Evolutionary conservation across 2,329 filamentous ascomycete genomes (phyloP).

Genomic region (Pestalotiopsis sp.): DNA sequence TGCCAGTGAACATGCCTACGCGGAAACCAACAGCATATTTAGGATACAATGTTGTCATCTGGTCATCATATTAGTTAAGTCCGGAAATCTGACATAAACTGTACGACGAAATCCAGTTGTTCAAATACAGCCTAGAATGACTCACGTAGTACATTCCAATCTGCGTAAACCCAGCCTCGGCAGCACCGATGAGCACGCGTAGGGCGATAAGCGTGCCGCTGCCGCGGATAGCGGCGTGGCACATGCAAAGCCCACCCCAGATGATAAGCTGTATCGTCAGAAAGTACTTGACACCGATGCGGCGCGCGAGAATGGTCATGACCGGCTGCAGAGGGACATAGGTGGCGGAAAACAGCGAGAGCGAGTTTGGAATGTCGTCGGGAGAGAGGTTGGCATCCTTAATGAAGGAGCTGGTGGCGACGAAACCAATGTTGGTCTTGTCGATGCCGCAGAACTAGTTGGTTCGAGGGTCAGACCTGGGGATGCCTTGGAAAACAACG

Average conservation of each 20-base stretch:
- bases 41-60: constrained; percentile 21
- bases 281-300: constrained; percentile 21
- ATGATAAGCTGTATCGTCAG: constrained; percentile 16
- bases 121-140: neutral
- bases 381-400: constrained; percentile 22
- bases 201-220: constrained; percentile 19
- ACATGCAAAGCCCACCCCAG: constrained; percentile 25
- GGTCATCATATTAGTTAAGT: neutral
- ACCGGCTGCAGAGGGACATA: constrained; percentile 26
- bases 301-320: constrained; percentile 22
- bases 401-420: constrained; percentile 23
- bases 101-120: too few relatives aligned
- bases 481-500: fast-evolving
- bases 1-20: constrained; percentile 20
- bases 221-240: constrained; percentile 19
- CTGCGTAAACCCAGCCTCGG: constrained; percentile 23
- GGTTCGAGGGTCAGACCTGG: neutral
- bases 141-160: constrained; percentile 21
- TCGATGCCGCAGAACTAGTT: constrained; percentile 23
- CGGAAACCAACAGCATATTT: constrained; percentile 20
- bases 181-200: constrained; percentile 23
- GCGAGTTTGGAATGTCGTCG: constrained; percentile 23
- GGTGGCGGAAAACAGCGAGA: constrained; percentile 24
- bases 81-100: neutral
- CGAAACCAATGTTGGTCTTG: constrained; percentile 26